phyloP scores from a whole-genome alignment of 495 filamentous ascomycete genomes.

The Penicillium coffeae region DNA sequence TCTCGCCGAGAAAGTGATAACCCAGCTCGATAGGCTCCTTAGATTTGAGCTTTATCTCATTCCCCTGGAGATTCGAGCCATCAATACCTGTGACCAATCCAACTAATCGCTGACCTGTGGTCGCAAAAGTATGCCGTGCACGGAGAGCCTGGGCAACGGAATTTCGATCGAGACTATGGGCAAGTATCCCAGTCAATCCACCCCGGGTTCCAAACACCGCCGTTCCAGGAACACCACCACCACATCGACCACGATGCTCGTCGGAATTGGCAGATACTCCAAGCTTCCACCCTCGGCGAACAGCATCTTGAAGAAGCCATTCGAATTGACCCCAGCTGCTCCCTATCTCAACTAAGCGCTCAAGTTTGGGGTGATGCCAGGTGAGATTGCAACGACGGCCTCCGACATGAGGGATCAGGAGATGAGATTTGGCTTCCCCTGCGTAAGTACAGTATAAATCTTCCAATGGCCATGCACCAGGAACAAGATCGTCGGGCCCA shows the following conservation, averaged over 20 bases:
- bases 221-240: slow-evolving; percentile 20
- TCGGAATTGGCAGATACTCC: slow-evolving; percentile 22
- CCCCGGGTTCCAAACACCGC: slow-evolving; percentile 21
- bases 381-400: slow-evolving; percentile 19
- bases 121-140: slow-evolving; percentile 21
- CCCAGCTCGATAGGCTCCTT: slow-evolving; percentile 6
- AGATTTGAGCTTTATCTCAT: slow-evolving; percentile 10
- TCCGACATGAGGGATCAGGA: slow-evolving; percentile 20
- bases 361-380: slow-evolving; percentile 19
- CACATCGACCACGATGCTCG: slow-evolving; percentile 22
- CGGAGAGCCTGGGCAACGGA: slow-evolving; percentile 15
- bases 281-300: slow-evolving; percentile 16
- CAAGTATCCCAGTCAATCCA: slow-evolving; percentile 20
- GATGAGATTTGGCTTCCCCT: slow-evolving; percentile 7
- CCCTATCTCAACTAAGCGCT: slow-evolving; percentile 19
- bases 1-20: slow-evolving; percentile 17
- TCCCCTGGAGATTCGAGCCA: slow-evolving; percentile 14
- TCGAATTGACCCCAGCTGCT: slow-evolving; percentile 23
- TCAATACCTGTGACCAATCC: slow-evolving; percentile 10
- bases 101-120: slow-evolving; percentile 22
- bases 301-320: slow-evolving; percentile 19
- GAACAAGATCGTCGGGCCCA: slow-evolving; percentile 15
- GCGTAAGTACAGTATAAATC: slow-evolving; percentile 15
- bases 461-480: slow-evolving; percentile 19
- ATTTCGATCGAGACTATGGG: slow-evolving; percentile 7